Conservation (phyloP, 345 rosid genomes). For the Mallotus nudiflorus region DNA sequence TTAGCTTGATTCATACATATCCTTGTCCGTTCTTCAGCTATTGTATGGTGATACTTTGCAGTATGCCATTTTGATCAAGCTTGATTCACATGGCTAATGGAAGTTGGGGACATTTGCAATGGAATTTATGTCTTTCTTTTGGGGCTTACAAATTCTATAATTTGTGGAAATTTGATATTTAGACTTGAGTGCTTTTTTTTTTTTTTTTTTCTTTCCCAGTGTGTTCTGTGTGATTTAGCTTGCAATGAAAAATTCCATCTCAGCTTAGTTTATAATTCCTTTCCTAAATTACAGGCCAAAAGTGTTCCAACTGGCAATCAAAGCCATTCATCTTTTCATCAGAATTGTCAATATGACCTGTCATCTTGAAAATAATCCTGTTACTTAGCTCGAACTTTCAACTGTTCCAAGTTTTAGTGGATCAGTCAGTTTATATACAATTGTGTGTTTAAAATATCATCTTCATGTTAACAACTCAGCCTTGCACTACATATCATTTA, state of each 20-base stretch:
- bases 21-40: too few relatives aligned
- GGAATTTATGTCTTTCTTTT: background rate
- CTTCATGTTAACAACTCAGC: background rate
- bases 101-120: background rate
- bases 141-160: too few relatives aligned
- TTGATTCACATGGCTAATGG: too few relatives aligned
- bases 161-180: too few relatives aligned
- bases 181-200: too few relatives aligned
- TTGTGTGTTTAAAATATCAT: background rate
- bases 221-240: background rate
- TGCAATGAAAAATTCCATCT: background rate
- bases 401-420: background rate
- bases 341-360: background rate
- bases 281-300: background rate
- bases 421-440: background rate
- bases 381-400: background rate
- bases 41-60: background rate
- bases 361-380: background rate
- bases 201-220: too few relatives aligned
- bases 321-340: background rate
- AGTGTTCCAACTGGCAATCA: background rate
- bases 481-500: background rate
- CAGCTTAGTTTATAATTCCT: background rate
- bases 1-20: too few relatives aligned
- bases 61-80: background rate